Evolutionary conservation across 1,284 basidiomycete genomes (phyloP).

Genomic region (Naganishia liquefaciens): DNA sequence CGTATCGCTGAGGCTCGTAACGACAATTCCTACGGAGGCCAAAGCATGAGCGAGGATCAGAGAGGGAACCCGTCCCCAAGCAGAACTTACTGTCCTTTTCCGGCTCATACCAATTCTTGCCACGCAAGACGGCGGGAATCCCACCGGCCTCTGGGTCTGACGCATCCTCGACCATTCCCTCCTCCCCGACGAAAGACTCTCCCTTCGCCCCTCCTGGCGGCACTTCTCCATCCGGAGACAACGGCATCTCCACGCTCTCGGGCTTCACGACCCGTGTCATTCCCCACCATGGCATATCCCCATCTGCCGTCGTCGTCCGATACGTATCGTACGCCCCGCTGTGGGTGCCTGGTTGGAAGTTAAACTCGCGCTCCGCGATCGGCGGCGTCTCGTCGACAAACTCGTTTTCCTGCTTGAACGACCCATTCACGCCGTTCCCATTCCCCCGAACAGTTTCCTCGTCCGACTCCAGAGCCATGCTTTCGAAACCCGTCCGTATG

Average conservation of each 20-base stretch:
- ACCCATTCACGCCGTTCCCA: not conserved
- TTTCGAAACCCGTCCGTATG: slow-evolving; percentile 21
- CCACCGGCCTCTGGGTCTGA: slow-evolving; percentile 20
- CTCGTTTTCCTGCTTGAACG: slow-evolving; percentile 8
- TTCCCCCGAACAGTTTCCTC: not conserved
- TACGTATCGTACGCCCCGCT: slow-evolving; percentile 19
- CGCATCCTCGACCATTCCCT: slow-evolving; percentile 13
- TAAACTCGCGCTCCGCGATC: not conserved
- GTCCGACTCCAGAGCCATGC: slow-evolving; percentile 17
- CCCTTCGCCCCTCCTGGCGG: not conserved
- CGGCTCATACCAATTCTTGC: slow-evolving; percentile 31
- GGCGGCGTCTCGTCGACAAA: slow-evolving; percentile 4
- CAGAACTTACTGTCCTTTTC: slow-evolving; percentile 31
- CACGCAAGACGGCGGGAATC: not conserved
- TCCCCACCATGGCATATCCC: not conserved
- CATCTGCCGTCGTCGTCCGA: slow-evolving; percentile 5
- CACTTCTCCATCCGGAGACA: slow-evolving; percentile 6
- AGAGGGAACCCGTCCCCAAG: not conserved
- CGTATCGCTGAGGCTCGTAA: slow-evolving; percentile 33
- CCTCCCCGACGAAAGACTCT: not conserved
- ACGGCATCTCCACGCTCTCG: slow-evolving; percentile 17
- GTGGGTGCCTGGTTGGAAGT: slow-evolving; percentile 4
- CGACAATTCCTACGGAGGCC: slow-evolving; percentile 21
- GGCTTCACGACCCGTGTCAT: slow-evolving; percentile 16
- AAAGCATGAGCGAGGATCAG: not conserved